Evolutionary conservation across 108 stramenopile genomes (phyloP).

Genomic region (Pseudonitzschia pungens): DNA sequence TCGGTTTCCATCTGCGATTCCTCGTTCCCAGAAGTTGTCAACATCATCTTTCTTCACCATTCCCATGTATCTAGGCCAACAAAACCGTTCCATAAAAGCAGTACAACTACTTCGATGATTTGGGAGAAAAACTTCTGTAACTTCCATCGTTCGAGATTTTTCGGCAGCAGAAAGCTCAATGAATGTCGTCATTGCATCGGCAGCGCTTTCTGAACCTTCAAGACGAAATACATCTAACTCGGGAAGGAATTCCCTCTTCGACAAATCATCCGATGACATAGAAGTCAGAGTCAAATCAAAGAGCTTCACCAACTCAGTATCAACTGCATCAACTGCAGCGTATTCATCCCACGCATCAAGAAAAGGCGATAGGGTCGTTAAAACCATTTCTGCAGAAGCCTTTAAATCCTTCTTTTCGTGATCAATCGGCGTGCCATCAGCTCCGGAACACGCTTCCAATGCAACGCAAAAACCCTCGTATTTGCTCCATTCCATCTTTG

Average conservation of each 20-base stretch:
- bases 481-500: slow-evolving; percentile 47
- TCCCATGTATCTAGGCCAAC: slow-evolving; percentile 78
- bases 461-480: slow-evolving; percentile 73
- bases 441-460: slow-evolving; percentile 42
- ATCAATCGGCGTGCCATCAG: slow-evolving; percentile 15
- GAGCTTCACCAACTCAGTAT: slow-evolving; percentile 73
- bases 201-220: slow-evolving; percentile 50
- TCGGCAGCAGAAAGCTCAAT: slow-evolving; percentile 74
- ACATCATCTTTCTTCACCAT: slow-evolving; percentile 24
- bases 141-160: slow-evolving; percentile 56
- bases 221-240: slow-evolving; percentile 7
- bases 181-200: slow-evolving; percentile 84
- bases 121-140: slow-evolving; percentile 58
- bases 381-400: slow-evolving; percentile 28
- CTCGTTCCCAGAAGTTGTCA: slow-evolving; percentile 72
- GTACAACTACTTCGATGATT: slow-evolving; percentile 57
- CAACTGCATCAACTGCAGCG: slow-evolving; percentile 60
- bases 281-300: slow-evolving; percentile 57
- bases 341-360: slow-evolving; percentile 80
- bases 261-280: slow-evolving; percentile 8
- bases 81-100: slow-evolving; percentile 66
- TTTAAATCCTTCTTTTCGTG: not conserved
- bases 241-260: not conserved
- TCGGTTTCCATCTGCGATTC: slow-evolving; percentile 75
- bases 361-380: slow-evolving; percentile 53